Conservation (phyloP, 2,329 filamentous ascomycete genomes). For the Fusarium sp. region DNA sequence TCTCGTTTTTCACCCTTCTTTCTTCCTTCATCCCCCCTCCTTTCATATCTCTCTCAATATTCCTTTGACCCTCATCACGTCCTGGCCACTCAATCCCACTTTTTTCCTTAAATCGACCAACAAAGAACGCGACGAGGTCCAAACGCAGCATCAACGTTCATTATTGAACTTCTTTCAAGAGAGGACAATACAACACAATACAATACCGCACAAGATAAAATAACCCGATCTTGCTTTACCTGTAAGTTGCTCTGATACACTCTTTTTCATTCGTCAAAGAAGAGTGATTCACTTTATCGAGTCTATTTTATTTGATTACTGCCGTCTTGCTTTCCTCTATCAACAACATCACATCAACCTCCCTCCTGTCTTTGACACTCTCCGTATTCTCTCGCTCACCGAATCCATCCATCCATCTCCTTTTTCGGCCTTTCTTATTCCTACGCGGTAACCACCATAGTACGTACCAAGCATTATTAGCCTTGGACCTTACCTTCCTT, state of each 20-base stretch:
- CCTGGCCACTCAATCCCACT: constrained; percentile 32
- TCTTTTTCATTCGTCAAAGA: neutral
- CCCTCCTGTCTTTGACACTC: neutral
- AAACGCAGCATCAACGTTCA: constrained; percentile 1
- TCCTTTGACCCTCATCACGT: constrained; percentile 18
- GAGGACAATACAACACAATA: neutral
- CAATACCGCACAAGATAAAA: neutral
- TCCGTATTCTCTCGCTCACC: constrained; percentile 7
- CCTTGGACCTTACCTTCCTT: constrained; percentile 7
- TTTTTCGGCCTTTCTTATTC: constrained; percentile 26
- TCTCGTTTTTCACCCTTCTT: constrained; percentile 9
- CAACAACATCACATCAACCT: constrained; percentile 1
- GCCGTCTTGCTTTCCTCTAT: neutral
- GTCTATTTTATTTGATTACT: neutral
- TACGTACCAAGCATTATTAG: constrained; percentile 29
- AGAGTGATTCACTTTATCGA: constrained; percentile 11
- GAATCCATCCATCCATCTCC: constrained; percentile 27
- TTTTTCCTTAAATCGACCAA: constrained; percentile 31
- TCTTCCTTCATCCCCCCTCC: neutral
- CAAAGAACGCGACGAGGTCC: constrained; percentile 22
- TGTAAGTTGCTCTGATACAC: constrained; percentile 8
- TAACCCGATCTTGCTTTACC: neutral
- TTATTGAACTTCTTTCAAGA: constrained; percentile 6
- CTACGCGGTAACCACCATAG: constrained; percentile 10
- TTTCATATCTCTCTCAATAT: constrained; percentile 2